Evolutionary conservation across 2,329 filamentous ascomycete genomes (phyloP), one percentile per base, ranked within the genome.

Genomic region (Botrytis deweyae): DNA sequence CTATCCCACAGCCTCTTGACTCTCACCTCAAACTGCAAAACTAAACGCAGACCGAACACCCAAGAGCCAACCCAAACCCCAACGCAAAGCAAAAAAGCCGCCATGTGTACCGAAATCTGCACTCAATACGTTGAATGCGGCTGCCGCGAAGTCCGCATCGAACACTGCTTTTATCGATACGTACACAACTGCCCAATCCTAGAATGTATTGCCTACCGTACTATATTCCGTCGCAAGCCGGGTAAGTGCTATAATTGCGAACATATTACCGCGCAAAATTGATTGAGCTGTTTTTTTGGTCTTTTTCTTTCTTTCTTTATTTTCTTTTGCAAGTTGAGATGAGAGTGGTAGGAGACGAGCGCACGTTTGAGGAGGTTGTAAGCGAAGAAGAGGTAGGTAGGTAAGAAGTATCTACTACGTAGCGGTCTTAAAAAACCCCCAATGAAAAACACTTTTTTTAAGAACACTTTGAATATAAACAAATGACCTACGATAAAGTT

Each of bases 401-500:
- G 55, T 36, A 29, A 36, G 8, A 29, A 22, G 1, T 22, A 22
- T 59, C 29, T 59, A 20, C 8, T 12, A 10, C 36, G 3, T 22
- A 55, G 10, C 22, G 16, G 10, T 55, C 10, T n/a, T 20, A 7
- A n/a, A n/a, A 16, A 10, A 0, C 1, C 22, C 12, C 25, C 1
- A n/a, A n/a, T 55, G 16, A n/a, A 55, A n/a, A 49, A 7, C 0
- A 18, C 1, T 46, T 46, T 46, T 49, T 6, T 9, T 0, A 12
- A 49, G 4, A n/a, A n/a, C 14, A 52, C 14, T 16, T 55, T 55
- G 5, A 29, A 16, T 29, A 29, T 18, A 14, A 16, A 29, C 2
- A 7, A 7, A 29, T 1, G 3, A 7, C 25, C 6, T 3, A 2
- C 3, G 25, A 52, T n/a, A 12, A n/a, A 14, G n/a, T 3, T 52